Conservation (phyloP, 169 alveolate genomes). For the Fabrea salina region DNA sequence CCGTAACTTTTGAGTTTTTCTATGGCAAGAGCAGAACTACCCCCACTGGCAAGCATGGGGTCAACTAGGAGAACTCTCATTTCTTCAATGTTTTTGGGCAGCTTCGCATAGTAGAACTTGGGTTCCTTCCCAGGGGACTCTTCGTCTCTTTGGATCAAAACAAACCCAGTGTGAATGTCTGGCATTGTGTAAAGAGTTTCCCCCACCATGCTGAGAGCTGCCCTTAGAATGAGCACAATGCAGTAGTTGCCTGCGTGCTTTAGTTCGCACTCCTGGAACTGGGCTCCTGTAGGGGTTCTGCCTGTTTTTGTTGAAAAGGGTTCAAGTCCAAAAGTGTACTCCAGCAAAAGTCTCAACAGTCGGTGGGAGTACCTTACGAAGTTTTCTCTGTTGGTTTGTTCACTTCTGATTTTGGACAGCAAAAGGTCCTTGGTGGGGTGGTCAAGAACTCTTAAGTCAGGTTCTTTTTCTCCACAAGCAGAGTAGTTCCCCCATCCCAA, state of each 20-base stretch:
- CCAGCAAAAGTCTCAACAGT: neutral
- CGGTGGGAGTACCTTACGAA: neutral
- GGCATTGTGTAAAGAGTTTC: slow-evolving; percentile 48
- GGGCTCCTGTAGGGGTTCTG: neutral
- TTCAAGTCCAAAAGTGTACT: neutral
- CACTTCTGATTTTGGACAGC: neutral
- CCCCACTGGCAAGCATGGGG: slow-evolving; percentile 90
- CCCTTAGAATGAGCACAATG: slow-evolving; percentile 53
- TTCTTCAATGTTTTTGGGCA: slow-evolving; percentile 63
- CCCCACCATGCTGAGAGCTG: slow-evolving; percentile 60
- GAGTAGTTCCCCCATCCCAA: too few species aligned
- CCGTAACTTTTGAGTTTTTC: slow-evolving; percentile 56
- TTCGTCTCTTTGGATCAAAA: slow-evolving; percentile 66
- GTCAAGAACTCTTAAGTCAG: neutral
- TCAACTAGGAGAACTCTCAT: slow-evolving; percentile 77
- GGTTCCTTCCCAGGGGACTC: slow-evolving; percentile 43
- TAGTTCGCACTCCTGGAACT: neutral
- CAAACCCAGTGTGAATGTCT: slow-evolving; percentile 54
- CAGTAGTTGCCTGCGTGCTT: neutral
- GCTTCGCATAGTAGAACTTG: slow-evolving; percentile 52
- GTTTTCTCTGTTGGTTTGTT: neutral
- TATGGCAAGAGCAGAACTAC: slow-evolving; percentile 66
- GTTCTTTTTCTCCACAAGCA: too few species aligned
- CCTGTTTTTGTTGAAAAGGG: neutral
- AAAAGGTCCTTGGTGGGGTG: neutral